These are phyloP conservation scores for Phymatotrichopsis omnivora DNA, from an alignment of 2,329 filamentous ascomycete species.

Conservation along the genomic window DNA sequence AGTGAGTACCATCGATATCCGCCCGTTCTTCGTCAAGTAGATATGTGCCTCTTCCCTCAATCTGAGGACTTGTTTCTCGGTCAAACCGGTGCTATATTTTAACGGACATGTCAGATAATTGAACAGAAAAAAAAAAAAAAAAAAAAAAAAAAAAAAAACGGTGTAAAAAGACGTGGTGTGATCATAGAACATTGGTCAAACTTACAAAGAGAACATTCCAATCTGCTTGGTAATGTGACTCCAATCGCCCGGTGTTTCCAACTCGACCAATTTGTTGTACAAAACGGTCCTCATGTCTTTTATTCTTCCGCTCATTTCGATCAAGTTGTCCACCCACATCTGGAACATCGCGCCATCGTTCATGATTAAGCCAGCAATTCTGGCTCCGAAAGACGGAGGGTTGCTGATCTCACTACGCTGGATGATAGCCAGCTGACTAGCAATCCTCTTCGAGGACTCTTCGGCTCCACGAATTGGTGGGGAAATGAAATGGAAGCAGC, in stretches of 20 bases:
- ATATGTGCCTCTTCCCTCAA: slow-evolving; percentile 62
- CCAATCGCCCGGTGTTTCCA: slow-evolving; percentile 83
- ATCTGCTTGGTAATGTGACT: slow-evolving; percentile 98
- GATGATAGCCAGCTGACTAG: slow-evolving; percentile 81
- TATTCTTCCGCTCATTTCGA: slow-evolving; percentile 91
- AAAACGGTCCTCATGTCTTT: slow-evolving; percentile 78
- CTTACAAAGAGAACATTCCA: slow-evolving; percentile 87
- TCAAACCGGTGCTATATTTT: slow-evolving; percentile 54
- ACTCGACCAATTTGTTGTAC: slow-evolving; percentile 67
- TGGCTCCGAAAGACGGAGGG: slow-evolving; percentile 85
- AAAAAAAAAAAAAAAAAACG: too few species aligned
- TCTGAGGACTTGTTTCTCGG: slow-evolving; percentile 60
- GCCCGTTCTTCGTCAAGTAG: slow-evolving; percentile 85
- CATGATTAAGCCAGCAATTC: slow-evolving; percentile 73
- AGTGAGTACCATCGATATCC: slow-evolving; percentile 66
- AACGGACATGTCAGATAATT: neutral
- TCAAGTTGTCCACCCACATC: slow-evolving; percentile 86
- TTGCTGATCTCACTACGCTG: slow-evolving; percentile 98
- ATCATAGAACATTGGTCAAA: neutral
- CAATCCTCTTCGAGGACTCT: slow-evolving; percentile 52
- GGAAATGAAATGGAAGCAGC: slow-evolving; percentile 90
- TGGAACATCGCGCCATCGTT: slow-evolving; percentile 73
- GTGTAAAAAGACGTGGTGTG: neutral
- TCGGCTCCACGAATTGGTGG: slow-evolving; percentile 57
- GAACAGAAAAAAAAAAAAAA: neutral